A percentile compares a stretch with the other conserved stretches of the same genome.
These are phyloP conservation scores for Gonapodya prolifera DNA, from an alignment of 192 early-diverging fungal species.

Conservation along the genomic window DNA sequence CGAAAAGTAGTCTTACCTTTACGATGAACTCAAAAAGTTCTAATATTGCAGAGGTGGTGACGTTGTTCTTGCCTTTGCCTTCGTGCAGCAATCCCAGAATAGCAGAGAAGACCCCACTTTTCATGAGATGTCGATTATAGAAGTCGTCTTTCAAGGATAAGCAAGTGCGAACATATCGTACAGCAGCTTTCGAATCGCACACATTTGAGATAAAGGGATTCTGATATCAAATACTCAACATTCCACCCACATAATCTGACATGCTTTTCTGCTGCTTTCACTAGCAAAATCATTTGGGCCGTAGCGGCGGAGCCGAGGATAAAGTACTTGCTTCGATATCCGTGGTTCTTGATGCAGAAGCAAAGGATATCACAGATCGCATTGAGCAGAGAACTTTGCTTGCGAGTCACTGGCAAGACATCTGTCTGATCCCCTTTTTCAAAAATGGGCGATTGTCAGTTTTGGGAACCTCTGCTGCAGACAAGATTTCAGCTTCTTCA, in stretches of 20 bases:
- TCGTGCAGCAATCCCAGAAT: constrained; percentile 47
- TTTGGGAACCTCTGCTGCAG: too few relatives aligned
- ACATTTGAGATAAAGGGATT: too few relatives aligned
- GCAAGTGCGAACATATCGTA: constrained; percentile 67
- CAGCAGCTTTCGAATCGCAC: too few relatives aligned
- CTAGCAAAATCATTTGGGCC: constrained; percentile 45
- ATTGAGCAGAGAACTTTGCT: constrained; percentile 18
- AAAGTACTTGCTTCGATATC: constrained; percentile 63
- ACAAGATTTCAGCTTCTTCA: too few relatives aligned
- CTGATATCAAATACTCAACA: too few relatives aligned
- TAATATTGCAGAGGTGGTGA: constrained; percentile 79
- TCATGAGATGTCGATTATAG: constrained; percentile 61
- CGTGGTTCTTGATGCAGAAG: constrained; percentile 59
- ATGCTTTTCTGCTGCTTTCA: constrained; percentile 51
- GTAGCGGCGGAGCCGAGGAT: constrained; percentile 49
- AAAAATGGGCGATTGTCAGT: too few relatives aligned
- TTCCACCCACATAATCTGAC: too few relatives aligned
- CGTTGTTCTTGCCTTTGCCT: constrained; percentile 59
- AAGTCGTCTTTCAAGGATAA: constrained; percentile 72
- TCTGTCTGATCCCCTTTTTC: too few relatives aligned
- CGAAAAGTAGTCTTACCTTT: constrained; percentile 26
- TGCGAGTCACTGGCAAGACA: neutral
- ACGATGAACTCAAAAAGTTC: constrained; percentile 78
- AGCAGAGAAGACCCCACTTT: constrained; percentile 56
- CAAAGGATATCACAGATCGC: constrained; percentile 67